A percentile compares a stretch with the other conserved stretches of the same genome.
These are phyloP conservation scores for Pythium graminicola DNA, from an alignment of 352 stramenopile species.

Conservation along the genomic window DNA sequence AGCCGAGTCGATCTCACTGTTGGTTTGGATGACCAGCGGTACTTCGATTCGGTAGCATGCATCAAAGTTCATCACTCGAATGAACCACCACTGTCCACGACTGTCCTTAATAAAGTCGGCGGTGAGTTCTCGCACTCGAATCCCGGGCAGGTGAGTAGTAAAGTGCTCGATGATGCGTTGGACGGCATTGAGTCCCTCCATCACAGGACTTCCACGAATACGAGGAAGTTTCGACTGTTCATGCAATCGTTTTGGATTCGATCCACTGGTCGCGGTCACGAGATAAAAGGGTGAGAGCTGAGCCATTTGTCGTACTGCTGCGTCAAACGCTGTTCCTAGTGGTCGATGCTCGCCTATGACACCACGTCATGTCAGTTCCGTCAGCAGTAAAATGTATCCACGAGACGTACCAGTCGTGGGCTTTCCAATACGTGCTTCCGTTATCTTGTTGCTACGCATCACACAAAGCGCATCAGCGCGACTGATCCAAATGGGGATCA, in stretches of 20 bases:
- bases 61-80: slow-evolving; percentile 49
- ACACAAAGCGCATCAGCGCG: background rate
- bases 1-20: slow-evolving; percentile 20
- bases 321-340: slow-evolving; percentile 21
- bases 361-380: background rate
- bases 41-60: slow-evolving; percentile 33
- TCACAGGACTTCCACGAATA: slow-evolving; percentile 47
- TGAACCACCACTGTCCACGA: slow-evolving; percentile 59
- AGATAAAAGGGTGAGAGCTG: slow-evolving; percentile 19
- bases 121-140: slow-evolving; percentile 52
- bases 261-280: slow-evolving; percentile 20
- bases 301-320: slow-evolving; percentile 17
- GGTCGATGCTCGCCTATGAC: background rate
- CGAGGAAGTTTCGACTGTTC: slow-evolving; percentile 35
- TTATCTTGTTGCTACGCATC: slow-evolving; percentile 15
- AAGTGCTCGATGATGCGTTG: slow-evolving; percentile 60
- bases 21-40: slow-evolving; percentile 21
- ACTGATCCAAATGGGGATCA: too few species aligned
- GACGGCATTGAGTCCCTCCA: slow-evolving; percentile 39
- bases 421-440: slow-evolving; percentile 5
- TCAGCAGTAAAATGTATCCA: background rate
- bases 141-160: slow-evolving; percentile 43
- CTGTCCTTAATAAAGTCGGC: slow-evolving; percentile 69
- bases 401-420: background rate
- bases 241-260: slow-evolving; percentile 25